A percentile compares a stretch with the other conserved stretches of the same genome.
These are phyloP conservation scores for Centrapalus pauciflorus DNA, from an alignment of 129 eudicot species.

Conservation along the genomic window DNA sequence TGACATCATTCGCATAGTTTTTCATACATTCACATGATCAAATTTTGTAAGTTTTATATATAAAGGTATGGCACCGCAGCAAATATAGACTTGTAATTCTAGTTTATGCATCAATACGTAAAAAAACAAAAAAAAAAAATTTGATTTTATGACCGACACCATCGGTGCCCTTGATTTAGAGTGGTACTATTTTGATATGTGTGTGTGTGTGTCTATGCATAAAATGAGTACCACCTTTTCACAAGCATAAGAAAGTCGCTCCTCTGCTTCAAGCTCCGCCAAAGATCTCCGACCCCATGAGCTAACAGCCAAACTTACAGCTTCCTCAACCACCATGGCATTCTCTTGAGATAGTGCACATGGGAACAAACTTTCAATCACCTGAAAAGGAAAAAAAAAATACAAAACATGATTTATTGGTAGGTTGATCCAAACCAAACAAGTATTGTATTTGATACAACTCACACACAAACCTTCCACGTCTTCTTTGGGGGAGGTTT, in stretches of 20 bases:
- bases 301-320: conserved; percentile 73
- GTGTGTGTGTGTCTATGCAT: neutral
- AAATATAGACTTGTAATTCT: no score
- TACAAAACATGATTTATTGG: neutral
- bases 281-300: conserved; percentile 94
- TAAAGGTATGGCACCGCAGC: no score
- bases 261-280: conserved; percentile 97
- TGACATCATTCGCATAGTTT: no score
- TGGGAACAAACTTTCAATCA: conserved; percentile 86
- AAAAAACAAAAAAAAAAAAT: no score
- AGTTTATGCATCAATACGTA: no score
- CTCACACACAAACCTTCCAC: conserved; percentile 73
- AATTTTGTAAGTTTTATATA: no score
- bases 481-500: conserved; percentile 74
- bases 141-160: no score
- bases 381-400: conserved; percentile 43
- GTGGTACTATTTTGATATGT: conserved; percentile 4
- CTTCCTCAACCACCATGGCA: conserved; percentile 64
- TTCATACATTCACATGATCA: no score
- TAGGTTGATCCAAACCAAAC: conserved; percentile 14
- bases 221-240: conserved; percentile 64
- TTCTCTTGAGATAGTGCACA: conserved; percentile 72
- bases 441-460: neutral
- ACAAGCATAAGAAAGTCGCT: conserved; percentile 89
- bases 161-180: no score